Evolutionary conservation across 805 yeast species (phyloP).

Genomic region (Starmerella scarabaei): DNA sequence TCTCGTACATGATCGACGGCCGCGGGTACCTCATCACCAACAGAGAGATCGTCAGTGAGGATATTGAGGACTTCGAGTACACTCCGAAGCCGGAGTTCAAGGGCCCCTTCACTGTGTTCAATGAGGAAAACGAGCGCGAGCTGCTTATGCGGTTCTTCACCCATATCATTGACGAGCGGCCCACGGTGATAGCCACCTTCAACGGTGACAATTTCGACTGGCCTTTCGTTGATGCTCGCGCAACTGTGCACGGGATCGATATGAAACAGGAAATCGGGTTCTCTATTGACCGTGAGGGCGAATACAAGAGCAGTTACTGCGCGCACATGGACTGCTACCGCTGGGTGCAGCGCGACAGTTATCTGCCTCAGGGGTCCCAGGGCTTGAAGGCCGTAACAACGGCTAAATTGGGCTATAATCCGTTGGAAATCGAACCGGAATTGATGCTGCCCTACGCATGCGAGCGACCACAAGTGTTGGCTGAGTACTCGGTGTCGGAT

Average conservation of each 20-base stretch:
- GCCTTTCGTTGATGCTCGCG: constrained; percentile 92
- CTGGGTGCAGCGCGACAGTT: constrained; percentile 97
- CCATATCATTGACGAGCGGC: constrained; percentile 74
- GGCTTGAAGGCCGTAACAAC: constrained; percentile 97
- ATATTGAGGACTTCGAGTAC: constrained; percentile 92
- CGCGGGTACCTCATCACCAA: constrained; percentile 90
- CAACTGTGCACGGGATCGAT: constrained; percentile 68
- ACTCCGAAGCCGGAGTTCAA: constrained; percentile 95
- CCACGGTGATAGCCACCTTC: constrained; percentile 95
- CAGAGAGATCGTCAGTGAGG: constrained; percentile 84
- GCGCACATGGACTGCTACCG: constrained; percentile 94
- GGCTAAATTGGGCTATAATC: constrained; percentile 88
- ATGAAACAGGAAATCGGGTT: constrained; percentile 93
- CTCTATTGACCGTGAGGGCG: constrained; percentile 84
- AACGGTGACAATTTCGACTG: constrained; percentile 99
- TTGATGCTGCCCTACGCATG: constrained; percentile 95
- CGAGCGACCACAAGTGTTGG: constrained; percentile 78
- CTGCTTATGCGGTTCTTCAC: constrained; percentile 68
- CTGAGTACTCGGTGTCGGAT: constrained; percentile 97
- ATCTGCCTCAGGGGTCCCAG: constrained; percentile 95
- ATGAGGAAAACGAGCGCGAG: constrained; percentile 74
- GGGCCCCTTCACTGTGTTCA: constrained; percentile 78
- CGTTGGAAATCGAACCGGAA: constrained; percentile 94
- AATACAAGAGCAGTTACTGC: constrained; percentile 82
- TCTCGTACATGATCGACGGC: constrained; percentile 97